Conservation (phyloP, 2,329 filamentous ascomycete genomes). For the Didymella exigua region DNA sequence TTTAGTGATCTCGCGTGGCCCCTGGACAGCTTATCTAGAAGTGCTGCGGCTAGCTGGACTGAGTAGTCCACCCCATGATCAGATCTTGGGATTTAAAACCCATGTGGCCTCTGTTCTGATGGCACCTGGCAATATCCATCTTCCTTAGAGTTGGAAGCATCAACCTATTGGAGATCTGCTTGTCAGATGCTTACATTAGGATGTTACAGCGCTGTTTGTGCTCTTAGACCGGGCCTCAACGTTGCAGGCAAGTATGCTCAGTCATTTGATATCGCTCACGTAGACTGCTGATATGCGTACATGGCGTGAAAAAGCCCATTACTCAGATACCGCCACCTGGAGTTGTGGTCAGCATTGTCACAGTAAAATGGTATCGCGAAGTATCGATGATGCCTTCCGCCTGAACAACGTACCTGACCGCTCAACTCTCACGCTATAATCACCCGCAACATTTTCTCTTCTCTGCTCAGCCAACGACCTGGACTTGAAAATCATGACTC, state of each 20-base stretch:
- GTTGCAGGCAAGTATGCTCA: no score
- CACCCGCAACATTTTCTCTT: constrained; percentile 35
- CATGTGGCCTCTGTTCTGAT: background rate
- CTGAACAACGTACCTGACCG: constrained; percentile 38
- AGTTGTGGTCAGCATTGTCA: background rate
- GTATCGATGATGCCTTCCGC: no score
- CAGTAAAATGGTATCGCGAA: background rate
- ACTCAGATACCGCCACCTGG: constrained; percentile 15
- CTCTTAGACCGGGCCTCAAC: no score
- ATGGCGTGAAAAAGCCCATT: background rate
- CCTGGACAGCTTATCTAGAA: constrained; percentile 3
- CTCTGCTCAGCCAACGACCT: constrained; percentile 36
- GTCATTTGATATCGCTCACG: background rate
- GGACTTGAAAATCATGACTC: constrained; percentile 40
- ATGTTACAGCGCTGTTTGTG: no score
- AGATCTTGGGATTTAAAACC: background rate
- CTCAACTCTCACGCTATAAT: constrained; percentile 46
- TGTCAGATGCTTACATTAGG: no score
- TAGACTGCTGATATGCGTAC: background rate
- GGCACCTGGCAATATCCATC: background rate
- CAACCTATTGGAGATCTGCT: background rate
- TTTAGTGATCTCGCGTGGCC: constrained; percentile 5
- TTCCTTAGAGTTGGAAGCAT: background rate
- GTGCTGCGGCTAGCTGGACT: constrained; percentile 10
- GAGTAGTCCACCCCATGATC: constrained; percentile 5